phyloP scores from a whole-genome alignment of 371 early-diverging fungal species.

The Mucor irregularis region DNA sequence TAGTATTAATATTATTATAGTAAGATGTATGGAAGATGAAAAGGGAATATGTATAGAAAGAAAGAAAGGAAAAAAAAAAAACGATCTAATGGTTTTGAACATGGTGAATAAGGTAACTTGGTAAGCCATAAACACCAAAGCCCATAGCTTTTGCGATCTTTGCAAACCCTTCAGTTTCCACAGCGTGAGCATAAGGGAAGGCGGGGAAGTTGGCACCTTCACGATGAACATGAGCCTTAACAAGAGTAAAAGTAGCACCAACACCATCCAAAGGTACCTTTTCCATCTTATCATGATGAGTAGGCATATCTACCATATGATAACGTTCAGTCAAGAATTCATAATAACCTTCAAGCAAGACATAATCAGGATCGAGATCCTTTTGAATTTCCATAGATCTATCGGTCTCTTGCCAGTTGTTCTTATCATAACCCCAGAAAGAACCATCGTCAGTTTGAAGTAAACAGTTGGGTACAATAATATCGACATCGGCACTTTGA shows the following conservation, averaged over 20 bases:
- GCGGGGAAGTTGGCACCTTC: conserved; percentile 70
- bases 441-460: conserved; percentile 32
- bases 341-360: conserved; percentile 46
- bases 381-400: conserved; percentile 52
- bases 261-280: conserved; percentile 39
- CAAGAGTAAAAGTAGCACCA: conserved; percentile 49
- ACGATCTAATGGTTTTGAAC: conserved; percentile 17
- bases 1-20: no score
- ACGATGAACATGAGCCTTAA: conserved; percentile 69
- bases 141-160: conserved; percentile 68
- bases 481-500: conserved; percentile 62
- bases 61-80: neutral
- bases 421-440: conserved; percentile 62
- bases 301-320: conserved; percentile 54
- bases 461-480: conserved; percentile 67
- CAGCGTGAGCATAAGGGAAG: conserved; percentile 62
- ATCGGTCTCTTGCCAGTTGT: conserved; percentile 67
- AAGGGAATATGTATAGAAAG: no score
- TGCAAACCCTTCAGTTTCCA: conserved; percentile 81
- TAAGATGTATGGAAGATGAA: no score
- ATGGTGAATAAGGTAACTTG: conserved; percentile 49
- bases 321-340: conserved; percentile 43
- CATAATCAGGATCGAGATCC: conserved; percentile 51
- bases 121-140: conserved; percentile 51
- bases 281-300: conserved; percentile 27